Conservation (phyloP, 305 asterid species). For the Solanum hybrid region DNA sequence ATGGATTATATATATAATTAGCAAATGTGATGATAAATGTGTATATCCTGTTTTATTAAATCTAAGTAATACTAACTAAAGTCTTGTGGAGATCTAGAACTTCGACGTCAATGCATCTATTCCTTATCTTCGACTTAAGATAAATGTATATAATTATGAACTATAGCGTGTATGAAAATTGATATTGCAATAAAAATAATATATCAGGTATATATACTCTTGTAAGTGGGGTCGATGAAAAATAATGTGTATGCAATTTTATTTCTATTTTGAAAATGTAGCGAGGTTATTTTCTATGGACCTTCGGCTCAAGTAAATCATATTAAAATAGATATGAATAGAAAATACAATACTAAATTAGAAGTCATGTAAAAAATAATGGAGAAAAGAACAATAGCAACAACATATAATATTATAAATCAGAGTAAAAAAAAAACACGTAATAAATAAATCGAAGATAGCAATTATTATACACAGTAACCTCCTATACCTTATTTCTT, state of each 20-base stretch:
- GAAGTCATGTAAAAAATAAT: not conserved
- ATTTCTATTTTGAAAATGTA: too few relatives aligned
- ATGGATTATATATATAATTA: not conserved
- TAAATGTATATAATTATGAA: not conserved
- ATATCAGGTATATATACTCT: not conserved
- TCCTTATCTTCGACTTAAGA: not conserved
- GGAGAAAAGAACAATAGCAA: not conserved
- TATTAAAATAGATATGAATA: not conserved
- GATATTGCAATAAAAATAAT: not conserved
- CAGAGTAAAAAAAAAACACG: not conserved
- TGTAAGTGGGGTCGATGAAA: too few relatives aligned
- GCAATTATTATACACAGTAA: not conserved
- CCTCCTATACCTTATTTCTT: not conserved
- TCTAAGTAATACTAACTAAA: not conserved
- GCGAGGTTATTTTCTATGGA: too few relatives aligned
- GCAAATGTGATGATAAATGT: not conserved
- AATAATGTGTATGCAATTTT: too few relatives aligned
- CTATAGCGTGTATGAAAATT: not conserved
- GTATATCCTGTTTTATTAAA: not conserved
- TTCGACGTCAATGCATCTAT: not conserved
- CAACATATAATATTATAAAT: not conserved
- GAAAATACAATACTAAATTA: not conserved
- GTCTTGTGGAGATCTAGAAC: not conserved
- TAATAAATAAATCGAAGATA: not conserved
- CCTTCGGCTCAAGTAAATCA: not conserved